phyloP scores from a whole-genome alignment of 768 basidiomycete species.

The Leccinum aurantiacum region DNA sequence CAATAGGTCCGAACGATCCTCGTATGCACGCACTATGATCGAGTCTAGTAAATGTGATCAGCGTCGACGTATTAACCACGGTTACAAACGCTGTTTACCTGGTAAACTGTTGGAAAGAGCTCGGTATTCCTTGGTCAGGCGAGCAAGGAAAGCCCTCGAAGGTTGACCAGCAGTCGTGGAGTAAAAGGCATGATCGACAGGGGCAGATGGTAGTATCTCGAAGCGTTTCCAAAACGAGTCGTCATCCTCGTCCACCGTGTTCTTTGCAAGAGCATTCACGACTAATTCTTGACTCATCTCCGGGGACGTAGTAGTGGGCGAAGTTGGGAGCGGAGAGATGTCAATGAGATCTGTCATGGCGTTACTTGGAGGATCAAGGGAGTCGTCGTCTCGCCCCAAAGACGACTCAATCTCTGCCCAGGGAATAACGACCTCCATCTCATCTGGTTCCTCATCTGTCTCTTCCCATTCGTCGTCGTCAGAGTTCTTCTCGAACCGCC shows the following conservation, averaged over 20 bases:
- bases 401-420: constrained; percentile 29
- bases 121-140: constrained; percentile 83
- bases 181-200: constrained; percentile 81
- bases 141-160: constrained; percentile 68
- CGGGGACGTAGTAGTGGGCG: constrained; percentile 33
- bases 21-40: constrained; percentile 87
- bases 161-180: constrained; percentile 59
- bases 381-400: constrained; percentile 19
- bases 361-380: constrained; percentile 15
- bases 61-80: not conserved
- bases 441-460: constrained; percentile 33
- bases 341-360: constrained; percentile 22
- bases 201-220: constrained; percentile 70
- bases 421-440: constrained; percentile 38
- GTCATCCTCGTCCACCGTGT: constrained; percentile 33
- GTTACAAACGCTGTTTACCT: constrained; percentile 47
- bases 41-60: constrained; percentile 51
- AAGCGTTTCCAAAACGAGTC: constrained; percentile 77
- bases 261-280: constrained; percentile 28
- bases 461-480: constrained; percentile 44
- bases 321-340: constrained; percentile 26
- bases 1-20: constrained; percentile 84
- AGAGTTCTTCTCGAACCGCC: constrained; percentile 32
- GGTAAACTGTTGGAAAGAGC: constrained; percentile 78
- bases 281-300: constrained; percentile 33